Evolutionary conservation across 1,139 yeast genomes (phyloP).

Genomic region (Saccharomyces hybrid): DNA sequence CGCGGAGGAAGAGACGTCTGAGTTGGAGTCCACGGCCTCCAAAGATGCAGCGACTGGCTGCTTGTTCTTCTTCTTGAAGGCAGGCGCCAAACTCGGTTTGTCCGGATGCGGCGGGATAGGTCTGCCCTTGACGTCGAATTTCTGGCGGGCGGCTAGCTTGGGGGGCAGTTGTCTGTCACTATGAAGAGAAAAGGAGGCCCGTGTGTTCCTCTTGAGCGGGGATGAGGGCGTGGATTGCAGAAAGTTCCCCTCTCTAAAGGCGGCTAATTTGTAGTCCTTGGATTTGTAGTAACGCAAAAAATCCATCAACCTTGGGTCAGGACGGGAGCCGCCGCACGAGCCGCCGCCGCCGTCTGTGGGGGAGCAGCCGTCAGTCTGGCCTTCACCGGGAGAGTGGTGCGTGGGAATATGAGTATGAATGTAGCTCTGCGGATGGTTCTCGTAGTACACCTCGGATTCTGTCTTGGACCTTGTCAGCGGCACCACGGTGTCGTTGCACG

Average conservation of each 20-base stretch:
- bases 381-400: neutral
- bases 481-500: slow-evolving; percentile 3
- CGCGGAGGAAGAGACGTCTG: neutral
- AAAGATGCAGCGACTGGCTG: neutral
- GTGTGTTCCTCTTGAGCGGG: neutral
- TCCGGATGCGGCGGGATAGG: slow-evolving; percentile 44
- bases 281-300: slow-evolving; percentile 46
- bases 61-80: slow-evolving; percentile 22
- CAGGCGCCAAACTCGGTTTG: slow-evolving; percentile 44
- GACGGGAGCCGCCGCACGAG: neutral
- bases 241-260: slow-evolving; percentile 22
- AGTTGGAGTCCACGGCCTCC: neutral
- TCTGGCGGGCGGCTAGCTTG: neutral
- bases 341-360: slow-evolving; percentile 16
- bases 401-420: slow-evolving; percentile 1
- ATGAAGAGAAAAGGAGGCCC: neutral
- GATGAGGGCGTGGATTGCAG: neutral
- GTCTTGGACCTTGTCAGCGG: slow-evolving; percentile 9
- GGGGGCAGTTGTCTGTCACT: neutral
- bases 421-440: slow-evolving; percentile 9
- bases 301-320: slow-evolving; percentile 51
- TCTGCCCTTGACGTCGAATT: slow-evolving; percentile 34
- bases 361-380: neutral
- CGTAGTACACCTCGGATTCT: slow-evolving; percentile 9
- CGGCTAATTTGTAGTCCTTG: slow-evolving; percentile 30